Evolutionary conservation across 768 basidiomycete genomes (phyloP), one percentile per base, ranked within the genome.

Genomic region (Asterophora lycoperdoides): DNA sequence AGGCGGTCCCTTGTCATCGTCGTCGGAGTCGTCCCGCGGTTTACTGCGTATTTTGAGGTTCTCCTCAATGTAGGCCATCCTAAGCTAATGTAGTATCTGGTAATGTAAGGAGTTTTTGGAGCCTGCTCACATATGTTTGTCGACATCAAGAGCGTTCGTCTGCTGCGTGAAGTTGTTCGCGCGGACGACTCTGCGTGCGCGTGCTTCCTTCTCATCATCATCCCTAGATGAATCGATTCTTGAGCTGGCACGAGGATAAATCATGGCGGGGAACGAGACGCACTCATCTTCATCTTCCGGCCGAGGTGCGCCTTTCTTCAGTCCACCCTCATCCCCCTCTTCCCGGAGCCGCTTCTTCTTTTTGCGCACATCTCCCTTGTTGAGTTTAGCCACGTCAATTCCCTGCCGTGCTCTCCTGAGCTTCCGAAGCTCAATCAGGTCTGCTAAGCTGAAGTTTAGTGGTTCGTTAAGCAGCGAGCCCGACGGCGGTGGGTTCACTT

Each of bases 11-110:
- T 68, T 63, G 8, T 73, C 69, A 28, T 68, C 61, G 18, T 74
- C 73, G 3, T 72, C 70, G 5, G 66, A 68, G 5, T 76, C 72
- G 11, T 83, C 78, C 18, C 68, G 66, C 28, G 75, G 68, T 63
- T 68, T 81, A 48, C 83, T 78, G 4, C 83, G 83, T 28, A 90
- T 77, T 63, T 79, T 85, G 53, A 99, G 73, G 64, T 96, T 97
- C 60, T 89, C 83, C 59, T 98, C 96, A 42, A 99, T 98, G 61
- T 95, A 98, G 1, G 88, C 91, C 89, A 97, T 93, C 95, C 93
- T 94, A 56, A 5, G 29, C 18, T 35, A 41, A 15, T 30, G 10
- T 41, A 46, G 13, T 18, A 8, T 11, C 6, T 38, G 23, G 30
- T 28, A 15, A 33, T 30, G n/a, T 23, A 4, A 36, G 20, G 17